Evolutionary conservation across 164 flowering plant species (phyloP).

Genomic region (Vitis cinerea): DNA sequence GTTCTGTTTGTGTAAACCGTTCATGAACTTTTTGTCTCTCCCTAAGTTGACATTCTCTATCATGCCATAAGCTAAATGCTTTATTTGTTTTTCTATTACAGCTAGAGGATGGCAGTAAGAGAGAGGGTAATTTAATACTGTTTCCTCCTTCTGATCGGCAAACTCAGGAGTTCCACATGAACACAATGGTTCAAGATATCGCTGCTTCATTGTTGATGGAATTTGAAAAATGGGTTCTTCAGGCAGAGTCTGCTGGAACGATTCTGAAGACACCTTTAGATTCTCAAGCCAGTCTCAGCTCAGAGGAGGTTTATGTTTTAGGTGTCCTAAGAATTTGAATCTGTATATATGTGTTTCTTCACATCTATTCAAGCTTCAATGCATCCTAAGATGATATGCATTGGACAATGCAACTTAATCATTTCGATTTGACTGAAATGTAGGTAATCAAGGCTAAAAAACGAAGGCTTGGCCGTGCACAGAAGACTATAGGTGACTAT

Average conservation of each 20-base stretch:
- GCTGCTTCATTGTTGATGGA: slow-evolving; percentile 97
- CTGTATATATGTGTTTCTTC: slow-evolving; percentile 10
- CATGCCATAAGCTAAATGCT: background rate
- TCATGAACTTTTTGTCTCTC: no score
- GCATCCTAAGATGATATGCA: background rate
- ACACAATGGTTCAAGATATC: slow-evolving; percentile 97
- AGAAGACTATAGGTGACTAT: slow-evolving; percentile 98
- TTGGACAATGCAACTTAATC: slow-evolving; percentile 6
- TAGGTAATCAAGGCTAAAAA: slow-evolving; percentile 98
- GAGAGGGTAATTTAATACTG: slow-evolving; percentile 53
- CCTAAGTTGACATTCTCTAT: no score
- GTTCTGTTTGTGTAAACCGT: no score
- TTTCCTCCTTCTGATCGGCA: slow-evolving; percentile 93
- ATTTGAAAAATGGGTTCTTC: slow-evolving; percentile 96
- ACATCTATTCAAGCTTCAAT: background rate
- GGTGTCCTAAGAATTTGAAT: slow-evolving; percentile 67
- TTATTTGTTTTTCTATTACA: slow-evolving; percentile 28
- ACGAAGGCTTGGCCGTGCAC: slow-evolving; percentile 92
- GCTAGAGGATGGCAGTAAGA: slow-evolving; percentile 79
- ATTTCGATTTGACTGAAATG: slow-evolving; percentile 13
- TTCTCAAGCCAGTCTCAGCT: slow-evolving; percentile 98
- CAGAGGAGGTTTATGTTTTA: slow-evolving; percentile 98
- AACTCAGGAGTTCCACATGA: slow-evolving; percentile 88
- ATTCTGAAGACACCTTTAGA: slow-evolving; percentile 96
- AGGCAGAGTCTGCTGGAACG: slow-evolving; percentile 96